phyloP scores from a whole-genome alignment of 2,329 filamentous ascomycete genomes.

The Orbilia oligospora region DNA sequence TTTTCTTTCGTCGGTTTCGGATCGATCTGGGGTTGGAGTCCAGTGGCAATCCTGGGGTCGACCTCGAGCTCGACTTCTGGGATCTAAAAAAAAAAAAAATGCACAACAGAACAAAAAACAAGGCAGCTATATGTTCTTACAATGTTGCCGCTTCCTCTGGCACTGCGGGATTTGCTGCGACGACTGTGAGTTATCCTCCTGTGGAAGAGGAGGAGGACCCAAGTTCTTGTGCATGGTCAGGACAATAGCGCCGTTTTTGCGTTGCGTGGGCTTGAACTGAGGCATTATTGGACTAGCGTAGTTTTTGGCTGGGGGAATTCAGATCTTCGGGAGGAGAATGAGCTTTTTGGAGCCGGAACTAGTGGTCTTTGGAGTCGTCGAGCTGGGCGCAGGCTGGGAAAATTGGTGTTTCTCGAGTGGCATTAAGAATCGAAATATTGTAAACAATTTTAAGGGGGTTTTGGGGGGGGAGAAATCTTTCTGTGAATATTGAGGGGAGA shows the following conservation, averaged over 20 bases:
- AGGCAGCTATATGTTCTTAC: slow-evolving; percentile 47
- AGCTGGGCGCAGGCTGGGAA: slow-evolving; percentile 39
- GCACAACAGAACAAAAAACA: slow-evolving; percentile 21
- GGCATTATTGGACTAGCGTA: slow-evolving; percentile 47
- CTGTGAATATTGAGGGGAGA: slow-evolving; percentile 37
- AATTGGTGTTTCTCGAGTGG: slow-evolving; percentile 44
- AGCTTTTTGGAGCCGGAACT: slow-evolving; percentile 39
- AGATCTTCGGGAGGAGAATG: slow-evolving; percentile 46
- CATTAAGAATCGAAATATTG: slow-evolving; percentile 50
- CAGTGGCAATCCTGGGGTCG: slow-evolving; percentile 27
- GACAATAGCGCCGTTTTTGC: slow-evolving; percentile 57
- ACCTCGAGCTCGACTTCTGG: slow-evolving; percentile 6
- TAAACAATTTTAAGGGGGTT: slow-evolving; percentile 22
- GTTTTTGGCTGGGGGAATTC: slow-evolving; percentile 35
- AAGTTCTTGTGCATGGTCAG: slow-evolving; percentile 55
- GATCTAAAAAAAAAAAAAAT: slow-evolving; percentile 21
- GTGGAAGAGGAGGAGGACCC: slow-evolving; percentile 25
- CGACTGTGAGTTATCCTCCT: slow-evolving; percentile 47
- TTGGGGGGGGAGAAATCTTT: slow-evolving; percentile 7
- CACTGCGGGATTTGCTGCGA: slow-evolving; percentile 39
- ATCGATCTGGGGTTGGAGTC: slow-evolving; percentile 22
- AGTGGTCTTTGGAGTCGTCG: slow-evolving; percentile 31
- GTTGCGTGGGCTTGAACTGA: slow-evolving; percentile 56
- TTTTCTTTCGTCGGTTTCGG: slow-evolving; percentile 15
- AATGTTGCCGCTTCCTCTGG: slow-evolving; percentile 55